These are phyloP conservation scores for Wickerhamomyces hampshirensis DNA, from an alignment of 805 yeast species.

Conservation along the genomic window DNA sequence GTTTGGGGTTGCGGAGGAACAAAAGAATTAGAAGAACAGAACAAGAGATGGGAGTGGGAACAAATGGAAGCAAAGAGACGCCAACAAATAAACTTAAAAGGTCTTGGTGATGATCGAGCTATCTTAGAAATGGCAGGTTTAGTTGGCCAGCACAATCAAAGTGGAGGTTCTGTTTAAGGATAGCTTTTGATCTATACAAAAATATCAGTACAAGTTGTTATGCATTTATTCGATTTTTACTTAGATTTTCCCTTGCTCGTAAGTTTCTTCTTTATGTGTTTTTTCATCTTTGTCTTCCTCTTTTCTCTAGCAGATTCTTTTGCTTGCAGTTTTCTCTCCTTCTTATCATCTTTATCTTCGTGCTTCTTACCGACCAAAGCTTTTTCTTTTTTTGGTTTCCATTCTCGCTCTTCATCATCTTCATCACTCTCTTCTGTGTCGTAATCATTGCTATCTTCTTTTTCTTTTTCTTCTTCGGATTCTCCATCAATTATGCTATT, in stretches of 20 bases:
- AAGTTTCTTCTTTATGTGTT: slow-evolving; percentile 73
- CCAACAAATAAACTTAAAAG: slow-evolving; percentile 59
- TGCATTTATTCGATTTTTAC: background rate
- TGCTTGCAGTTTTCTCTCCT: slow-evolving; percentile 67
- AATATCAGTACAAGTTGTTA: background rate
- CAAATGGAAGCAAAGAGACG: slow-evolving; percentile 78
- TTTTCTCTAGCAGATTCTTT: slow-evolving; percentile 76
- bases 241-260: slow-evolving; percentile 10
- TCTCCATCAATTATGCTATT: slow-evolving; percentile 22
- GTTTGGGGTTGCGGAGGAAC: slow-evolving; percentile 91
- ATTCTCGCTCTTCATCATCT: slow-evolving; percentile 31
- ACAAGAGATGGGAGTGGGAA: slow-evolving; percentile 87
- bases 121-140: slow-evolving; percentile 78
- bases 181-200: background rate
- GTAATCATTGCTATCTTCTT: slow-evolving; percentile 22
- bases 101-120: slow-evolving; percentile 78
- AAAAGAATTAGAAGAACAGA: slow-evolving; percentile 72
- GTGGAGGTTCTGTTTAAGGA: slow-evolving; percentile 43
- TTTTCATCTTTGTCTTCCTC: slow-evolving; percentile 77
- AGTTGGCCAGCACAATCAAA: slow-evolving; percentile 39
- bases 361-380: slow-evolving; percentile 65
- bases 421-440: slow-evolving; percentile 26
- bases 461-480: slow-evolving; percentile 23
- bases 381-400: slow-evolving; percentile 32
- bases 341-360: slow-evolving; percentile 76